These are phyloP conservation scores for Datura wrightii DNA, from an alignment of 257 asterid species.

Conservation along the genomic window DNA sequence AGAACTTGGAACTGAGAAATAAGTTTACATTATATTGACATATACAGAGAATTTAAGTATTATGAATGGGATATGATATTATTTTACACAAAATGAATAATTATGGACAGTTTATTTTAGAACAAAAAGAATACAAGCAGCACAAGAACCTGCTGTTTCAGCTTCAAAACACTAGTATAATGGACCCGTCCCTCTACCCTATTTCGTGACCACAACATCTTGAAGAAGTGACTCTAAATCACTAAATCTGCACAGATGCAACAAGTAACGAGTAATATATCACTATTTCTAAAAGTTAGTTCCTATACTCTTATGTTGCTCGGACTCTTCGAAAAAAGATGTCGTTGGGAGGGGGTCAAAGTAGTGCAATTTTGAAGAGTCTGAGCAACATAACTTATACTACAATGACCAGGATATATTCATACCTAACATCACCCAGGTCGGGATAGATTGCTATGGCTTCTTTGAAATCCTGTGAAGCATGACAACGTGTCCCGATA, in stretches of 20 bases:
- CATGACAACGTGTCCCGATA: background rate
- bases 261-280: slow-evolving; percentile 3
- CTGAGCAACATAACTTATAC: background rate
- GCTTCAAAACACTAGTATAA: background rate
- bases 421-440: slow-evolving; percentile 79
- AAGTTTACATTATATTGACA: slow-evolving; percentile 11
- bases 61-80: background rate
- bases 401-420: background rate
- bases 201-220: slow-evolving; percentile 51
- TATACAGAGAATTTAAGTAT: background rate
- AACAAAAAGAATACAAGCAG: slow-evolving; percentile 6
- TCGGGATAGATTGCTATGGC: slow-evolving; percentile 84
- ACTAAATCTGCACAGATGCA: slow-evolving; percentile 56
- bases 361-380: too few species aligned
- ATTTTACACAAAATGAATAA: slow-evolving; percentile 19
- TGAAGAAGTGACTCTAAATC: slow-evolving; percentile 74
- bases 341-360: too few species aligned
- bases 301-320: too few species aligned
- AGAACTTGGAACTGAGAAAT: background rate
- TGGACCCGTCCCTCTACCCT: slow-evolving; percentile 23
- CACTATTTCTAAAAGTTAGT: background rate
- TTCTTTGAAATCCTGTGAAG: slow-evolving; percentile 71
- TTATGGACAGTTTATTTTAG: slow-evolving; percentile 7
- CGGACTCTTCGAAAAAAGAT: too few species aligned
- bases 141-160: background rate